Conservation (phyloP, 176 grass and related monocot genomes). For the Cenchrus purpureus region DNA sequence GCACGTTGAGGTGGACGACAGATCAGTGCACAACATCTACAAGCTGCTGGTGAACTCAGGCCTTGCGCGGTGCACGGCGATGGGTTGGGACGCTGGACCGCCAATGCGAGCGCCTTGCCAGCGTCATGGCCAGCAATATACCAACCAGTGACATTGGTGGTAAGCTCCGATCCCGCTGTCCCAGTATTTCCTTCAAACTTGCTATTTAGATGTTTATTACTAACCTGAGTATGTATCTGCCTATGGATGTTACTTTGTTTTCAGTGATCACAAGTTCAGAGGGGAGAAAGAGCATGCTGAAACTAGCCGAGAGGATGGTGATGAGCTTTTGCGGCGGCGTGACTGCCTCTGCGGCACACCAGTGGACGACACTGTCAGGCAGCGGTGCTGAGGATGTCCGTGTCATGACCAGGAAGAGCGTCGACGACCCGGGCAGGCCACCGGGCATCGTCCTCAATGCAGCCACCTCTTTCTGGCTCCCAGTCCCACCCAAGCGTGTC, state of each 20-base stretch:
- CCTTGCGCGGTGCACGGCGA: conserved; percentile 70
- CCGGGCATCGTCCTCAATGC: too few species aligned
- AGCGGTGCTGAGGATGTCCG: too few species aligned
- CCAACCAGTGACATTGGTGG: conserved; percentile 86
- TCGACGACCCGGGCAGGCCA: too few species aligned
- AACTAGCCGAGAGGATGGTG: conserved; percentile 97
- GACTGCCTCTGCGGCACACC: conserved; percentile 84
- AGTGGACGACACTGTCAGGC: conserved; percentile 57
- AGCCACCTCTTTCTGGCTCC: too few species aligned
- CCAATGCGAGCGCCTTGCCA: conserved; percentile 90
- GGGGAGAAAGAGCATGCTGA: conserved; percentile 98
- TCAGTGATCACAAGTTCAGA: conserved; percentile 83
- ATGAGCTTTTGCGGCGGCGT: conserved; percentile 94
- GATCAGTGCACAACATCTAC: conserved; percentile 93
- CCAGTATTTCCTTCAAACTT: too few species aligned
- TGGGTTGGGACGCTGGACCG: conserved; percentile 86
- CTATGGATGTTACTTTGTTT: neutral
- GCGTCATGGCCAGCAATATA: conserved; percentile 92
- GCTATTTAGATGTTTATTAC: too few species aligned
- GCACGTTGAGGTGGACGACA: conserved; percentile 92
- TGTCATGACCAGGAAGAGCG: too few species aligned
- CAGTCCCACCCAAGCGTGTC: too few species aligned
- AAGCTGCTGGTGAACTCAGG: conserved; percentile 79
- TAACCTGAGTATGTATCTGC: too few species aligned
- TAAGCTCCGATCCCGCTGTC: neutral